Base-by-base conservation (phyloP, 1,284 basidiomycete species). In the Cutaneotrichosporon curvatum region DNA sequence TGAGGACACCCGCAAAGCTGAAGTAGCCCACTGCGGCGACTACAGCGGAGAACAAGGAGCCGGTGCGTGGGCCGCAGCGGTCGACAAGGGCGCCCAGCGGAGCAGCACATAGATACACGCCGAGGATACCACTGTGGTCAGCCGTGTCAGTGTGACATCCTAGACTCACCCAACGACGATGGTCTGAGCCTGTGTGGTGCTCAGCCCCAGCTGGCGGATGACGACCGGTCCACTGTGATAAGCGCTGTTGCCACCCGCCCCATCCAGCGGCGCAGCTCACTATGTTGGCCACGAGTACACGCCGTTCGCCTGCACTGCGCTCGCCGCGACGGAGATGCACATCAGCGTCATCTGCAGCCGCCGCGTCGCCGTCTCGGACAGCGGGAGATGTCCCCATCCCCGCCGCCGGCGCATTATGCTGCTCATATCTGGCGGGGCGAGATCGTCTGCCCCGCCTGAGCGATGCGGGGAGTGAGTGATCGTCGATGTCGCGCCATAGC, bases 271-370 rank as follows among this genome's bases (percentile, higher is more conserved):
- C 28, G 8, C 28, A 14, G 56, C 62, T 45, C 48, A 65, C 62
- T 72, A 72, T 1, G 68, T 68, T 2, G 68, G 67, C 69, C 69
- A 72, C 43, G 60, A 68, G 51, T 70, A 71, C n/a, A 70, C 69
- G n/a, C 71, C 71, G 50, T 72, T 71, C 2, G 71, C 68, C 50
- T 67, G 66, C 0, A 70, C 34, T 5, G 68, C 61, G 25, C 62
- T 64, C 25, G 65, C 23, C 3, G 40, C 51, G 10, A 72, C 67
- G 45, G 56, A 57, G 4, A 62, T 20, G 35, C 65, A 65, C 22
- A 65, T 71, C 39, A 70, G 50, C 6, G 61, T 50, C 10, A 59
- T 54, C 12, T 53, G 36, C 10, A 59, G 41, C 16, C 53, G 50
- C 37, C 58, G 51, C 45, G 53, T 57, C 7, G 23, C n/a, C 7